Percentiles rank a stretch among this genome's conserved stretches.
Conservation (phyloP, 2,329 filamentous ascomycete species). For the Plectosphaerella plurivora region DNA sequence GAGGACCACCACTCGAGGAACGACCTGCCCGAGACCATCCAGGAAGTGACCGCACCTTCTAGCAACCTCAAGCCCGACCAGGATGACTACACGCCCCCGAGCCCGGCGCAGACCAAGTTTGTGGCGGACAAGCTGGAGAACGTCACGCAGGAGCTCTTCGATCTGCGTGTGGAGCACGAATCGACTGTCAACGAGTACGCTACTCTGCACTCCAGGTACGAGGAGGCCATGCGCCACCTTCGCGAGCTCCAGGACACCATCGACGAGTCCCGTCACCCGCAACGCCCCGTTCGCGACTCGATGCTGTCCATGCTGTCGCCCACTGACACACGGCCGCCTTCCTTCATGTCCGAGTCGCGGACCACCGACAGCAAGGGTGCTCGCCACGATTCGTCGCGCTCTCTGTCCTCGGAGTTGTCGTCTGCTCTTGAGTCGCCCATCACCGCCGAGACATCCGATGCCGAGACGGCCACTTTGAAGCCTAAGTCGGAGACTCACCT, state of each 20-base stretch:
- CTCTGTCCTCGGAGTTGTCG: slow-evolving; percentile 89
- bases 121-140: slow-evolving; percentile 90
- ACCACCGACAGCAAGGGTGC: slow-evolving; percentile 57
- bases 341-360: slow-evolving; percentile 79
- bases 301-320: slow-evolving; percentile 49
- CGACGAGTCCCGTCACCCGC: slow-evolving; percentile 70
- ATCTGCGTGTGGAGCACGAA: slow-evolving; percentile 88
- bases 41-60: slow-evolving; percentile 20
- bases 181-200: slow-evolving; percentile 76
- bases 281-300: slow-evolving; percentile 47
- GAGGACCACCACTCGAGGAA: slow-evolving; percentile 5
- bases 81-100: slow-evolving; percentile 50
- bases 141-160: slow-evolving; percentile 86
- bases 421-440: slow-evolving; percentile 74
- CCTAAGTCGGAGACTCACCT: slow-evolving; percentile 14
- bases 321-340: slow-evolving; percentile 57
- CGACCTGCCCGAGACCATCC: slow-evolving; percentile 1
- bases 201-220: slow-evolving; percentile 80
- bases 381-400: slow-evolving; percentile 76
- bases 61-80: slow-evolving; percentile 5
- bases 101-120: slow-evolving; percentile 75
- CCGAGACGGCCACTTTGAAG: slow-evolving; percentile 48
- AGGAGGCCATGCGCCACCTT: slow-evolving; percentile 77
- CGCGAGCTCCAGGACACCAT: slow-evolving; percentile 81
- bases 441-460: slow-evolving; percentile 59